Evolutionary conservation across 345 rosid genomes (phyloP).

Genomic region (Geranium rotundifolium): DNA sequence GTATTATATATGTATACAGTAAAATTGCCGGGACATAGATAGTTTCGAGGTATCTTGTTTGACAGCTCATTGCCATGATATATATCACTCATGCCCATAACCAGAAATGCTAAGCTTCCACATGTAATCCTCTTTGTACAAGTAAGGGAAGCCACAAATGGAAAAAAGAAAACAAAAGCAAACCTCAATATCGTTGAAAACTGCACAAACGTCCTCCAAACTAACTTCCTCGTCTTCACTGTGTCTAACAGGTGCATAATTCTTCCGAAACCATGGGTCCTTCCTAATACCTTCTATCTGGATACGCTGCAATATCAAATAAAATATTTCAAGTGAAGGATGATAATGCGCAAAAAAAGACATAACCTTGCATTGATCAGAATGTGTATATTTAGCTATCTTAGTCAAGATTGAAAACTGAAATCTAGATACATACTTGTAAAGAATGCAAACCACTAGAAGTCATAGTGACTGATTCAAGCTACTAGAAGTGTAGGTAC

Average conservation of each 20-base stretch:
- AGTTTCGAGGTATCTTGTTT: no score
- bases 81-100: no score
- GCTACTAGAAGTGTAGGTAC: no score
- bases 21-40: no score
- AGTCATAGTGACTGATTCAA: no score
- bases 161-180: constrained; percentile 3
- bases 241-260: constrained; percentile 45
- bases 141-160: neutral
- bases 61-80: no score
- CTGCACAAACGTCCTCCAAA: constrained; percentile 69
- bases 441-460: no score
- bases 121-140: neutral
- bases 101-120: no score
- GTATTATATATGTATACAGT: no score
- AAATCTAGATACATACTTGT: no score
- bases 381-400: neutral
- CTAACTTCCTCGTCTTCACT: constrained; percentile 51
- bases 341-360: neutral
- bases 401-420: no score
- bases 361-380: neutral
- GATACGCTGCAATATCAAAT: constrained; percentile 56
- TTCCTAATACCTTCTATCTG: constrained; percentile 46
- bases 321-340: constrained; percentile 1
- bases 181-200: constrained; percentile 82
- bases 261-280: constrained; percentile 56